Evolutionary conservation across 2,329 filamentous ascomycete genomes (phyloP).

Genomic region (Fusarium xyrophilum): DNA sequence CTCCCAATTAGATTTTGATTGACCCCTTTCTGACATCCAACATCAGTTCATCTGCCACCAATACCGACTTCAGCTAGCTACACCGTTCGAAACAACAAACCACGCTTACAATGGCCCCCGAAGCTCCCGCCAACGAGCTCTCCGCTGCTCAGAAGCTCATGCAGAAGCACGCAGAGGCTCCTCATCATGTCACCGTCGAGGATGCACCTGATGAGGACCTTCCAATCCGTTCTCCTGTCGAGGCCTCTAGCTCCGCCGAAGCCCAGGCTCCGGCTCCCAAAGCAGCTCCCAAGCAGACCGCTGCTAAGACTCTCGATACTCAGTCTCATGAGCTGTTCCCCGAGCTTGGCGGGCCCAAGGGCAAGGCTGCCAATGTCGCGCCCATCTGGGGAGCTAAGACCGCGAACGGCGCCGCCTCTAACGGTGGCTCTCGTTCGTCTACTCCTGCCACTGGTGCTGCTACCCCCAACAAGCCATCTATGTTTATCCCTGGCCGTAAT

Average conservation of each 20-base stretch:
- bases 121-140: conserved; percentile 51
- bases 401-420: conserved; percentile 60
- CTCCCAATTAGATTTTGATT: not conserved
- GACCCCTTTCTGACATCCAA: conserved; percentile 20
- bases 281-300: conserved; percentile 72
- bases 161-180: conserved; percentile 64
- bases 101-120: conserved; percentile 52
- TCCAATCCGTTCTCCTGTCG: conserved; percentile 58
- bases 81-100: conserved; percentile 22
- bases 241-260: conserved; percentile 55
- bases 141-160: conserved; percentile 69
- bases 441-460: conserved; percentile 68
- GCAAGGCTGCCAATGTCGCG: conserved; percentile 71
- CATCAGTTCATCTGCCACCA: conserved; percentile 14
- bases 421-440: conserved; percentile 65
- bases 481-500: conserved; percentile 83
- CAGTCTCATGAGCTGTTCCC: conserved; percentile 92
- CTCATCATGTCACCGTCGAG: conserved; percentile 74
- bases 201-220: conserved; percentile 83
- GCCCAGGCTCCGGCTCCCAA: conserved; percentile 63
- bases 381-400: conserved; percentile 81
- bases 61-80: conserved; percentile 15
- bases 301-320: conserved; percentile 70
- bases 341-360: conserved; percentile 75
- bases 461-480: conserved; percentile 53